Base-by-base conservation (phyloP, 148 eudicot species). In the Camellia granthamiana region DNA sequence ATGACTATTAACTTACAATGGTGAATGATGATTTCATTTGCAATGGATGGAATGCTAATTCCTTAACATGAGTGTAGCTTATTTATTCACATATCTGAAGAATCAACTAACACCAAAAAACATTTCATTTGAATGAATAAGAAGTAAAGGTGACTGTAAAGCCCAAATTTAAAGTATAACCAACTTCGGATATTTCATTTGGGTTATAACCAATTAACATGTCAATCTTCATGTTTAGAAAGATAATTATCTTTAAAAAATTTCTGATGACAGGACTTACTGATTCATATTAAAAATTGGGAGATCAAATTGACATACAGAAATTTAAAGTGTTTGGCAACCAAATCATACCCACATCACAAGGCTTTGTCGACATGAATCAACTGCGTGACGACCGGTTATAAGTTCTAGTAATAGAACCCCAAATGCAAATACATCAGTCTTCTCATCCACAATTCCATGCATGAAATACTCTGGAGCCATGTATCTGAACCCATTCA, bases 381-480 rank as follows among this genome's bases (percentile, higher is more conserved):
- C 91, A 68, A 95, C 91, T 49, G 99, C 94, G 38, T 90, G 93
- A 10, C 97, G 95, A 46, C 99, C 99, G 7, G 99, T 95, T 21
- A 95, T 90, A 79, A 95, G 94, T 90, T 95, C 99, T 18, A 95
- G 87, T 72, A 95, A 69, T 49, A 95, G 76, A 79, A 93, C 98
- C 14, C 98, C 98, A 64, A 89, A 91, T 12, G 97, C 95, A 76
- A 92, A 92, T 9, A 93, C 96, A 79, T 95, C 98, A 62, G 92
- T 95, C 85, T 95, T 95, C 88, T 93, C 98, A 71, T 95, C 85
- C 63, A 92, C 94, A 59, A 93, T 80, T 72, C 98, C 97, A 54
- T 91, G 98, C 96, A 93, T 95, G 85, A 95, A 93, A 83, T 93
- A 95, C 64, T 95, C 98, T 0, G 98, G 98, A 70, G 98, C 97